A percentile compares a stretch with the other conserved stretches of the same genome.
Evolutionary conservation across 2,329 filamentous ascomycete genomes (phyloP).

Genomic region (Dendrostoma leiphaemia): DNA sequence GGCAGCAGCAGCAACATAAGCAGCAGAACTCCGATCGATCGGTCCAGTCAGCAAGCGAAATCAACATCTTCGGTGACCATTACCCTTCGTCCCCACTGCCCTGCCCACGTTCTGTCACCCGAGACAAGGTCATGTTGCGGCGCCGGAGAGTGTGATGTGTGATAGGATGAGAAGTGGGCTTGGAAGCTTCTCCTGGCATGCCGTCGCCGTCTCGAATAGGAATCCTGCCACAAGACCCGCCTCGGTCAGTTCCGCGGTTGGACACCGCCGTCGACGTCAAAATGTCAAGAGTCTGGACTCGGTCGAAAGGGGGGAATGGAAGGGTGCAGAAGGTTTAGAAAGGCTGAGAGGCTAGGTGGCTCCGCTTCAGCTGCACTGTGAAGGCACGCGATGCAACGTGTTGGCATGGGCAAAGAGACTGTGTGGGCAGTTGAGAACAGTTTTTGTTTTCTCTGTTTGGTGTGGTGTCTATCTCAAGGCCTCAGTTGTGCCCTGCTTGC

Average conservation of each 20-base stretch:
- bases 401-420: not conserved
- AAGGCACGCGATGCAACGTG: not conserved
- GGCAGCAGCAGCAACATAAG: no score
- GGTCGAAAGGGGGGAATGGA: conserved; percentile 2
- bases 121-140: no score
- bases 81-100: not conserved
- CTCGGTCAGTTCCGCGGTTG: conserved; percentile 17
- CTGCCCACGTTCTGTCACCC: not conserved
- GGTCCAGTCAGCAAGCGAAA: not conserved
- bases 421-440: conserved; percentile 4
- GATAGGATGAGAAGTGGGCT: no score
- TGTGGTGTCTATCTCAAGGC: no score
- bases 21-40: no score
- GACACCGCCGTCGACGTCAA: not conserved
- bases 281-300: not conserved
- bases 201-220: conserved; percentile 6
- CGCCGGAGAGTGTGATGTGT: no score
- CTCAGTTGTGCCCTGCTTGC: no score
- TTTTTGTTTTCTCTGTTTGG: not conserved
- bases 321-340: not conserved
- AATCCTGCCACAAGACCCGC: conserved; percentile 6
- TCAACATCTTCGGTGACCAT: not conserved
- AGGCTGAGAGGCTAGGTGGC: no score
- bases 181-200: not conserved
- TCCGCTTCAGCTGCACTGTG: not conserved